These are phyloP conservation scores for Daldinia caldariorum DNA, from an alignment of 495 filamentous ascomycete species.

Conservation along the genomic window DNA sequence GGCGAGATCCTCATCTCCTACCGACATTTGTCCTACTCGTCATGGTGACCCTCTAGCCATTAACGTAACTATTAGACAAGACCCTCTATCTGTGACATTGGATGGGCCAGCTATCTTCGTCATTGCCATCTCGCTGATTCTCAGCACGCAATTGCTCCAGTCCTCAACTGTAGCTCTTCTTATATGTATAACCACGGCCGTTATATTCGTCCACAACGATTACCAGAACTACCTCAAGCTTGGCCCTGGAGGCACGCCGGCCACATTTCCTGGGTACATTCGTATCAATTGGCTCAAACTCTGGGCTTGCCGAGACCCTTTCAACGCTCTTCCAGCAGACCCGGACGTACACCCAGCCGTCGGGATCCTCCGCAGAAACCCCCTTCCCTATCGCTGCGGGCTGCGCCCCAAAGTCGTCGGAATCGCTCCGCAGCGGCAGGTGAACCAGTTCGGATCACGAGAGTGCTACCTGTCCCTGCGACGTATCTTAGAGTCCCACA, in stretches of 20 bases:
- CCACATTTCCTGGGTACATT: constrained; percentile 76
- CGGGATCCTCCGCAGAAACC: constrained; percentile 51
- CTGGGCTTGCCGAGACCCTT: constrained; percentile 68
- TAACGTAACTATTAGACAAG: constrained; percentile 59
- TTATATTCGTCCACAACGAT: constrained; percentile 73
- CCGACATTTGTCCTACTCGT: constrained; percentile 24
- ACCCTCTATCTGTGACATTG: constrained; percentile 60
- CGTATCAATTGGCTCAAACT: constrained; percentile 70
- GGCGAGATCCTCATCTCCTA: constrained; percentile 9
- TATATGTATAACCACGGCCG: constrained; percentile 60
- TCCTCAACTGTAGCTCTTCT: constrained; percentile 57
- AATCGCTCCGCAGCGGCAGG: constrained; percentile 83
- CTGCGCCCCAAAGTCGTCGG: constrained; percentile 72
- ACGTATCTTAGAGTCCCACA: constrained; percentile 61
- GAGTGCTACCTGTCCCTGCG: constrained; percentile 64
- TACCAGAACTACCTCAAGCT: constrained; percentile 79
- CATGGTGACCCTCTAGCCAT: constrained; percentile 39
- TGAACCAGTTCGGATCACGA: constrained; percentile 67
- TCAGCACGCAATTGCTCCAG: constrained; percentile 60
- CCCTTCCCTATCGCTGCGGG: constrained; percentile 68
- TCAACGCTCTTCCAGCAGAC: constrained; percentile 54
- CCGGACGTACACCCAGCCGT: constrained; percentile 46
- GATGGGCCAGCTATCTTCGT: constrained; percentile 56
- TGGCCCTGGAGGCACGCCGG: constrained; percentile 82
- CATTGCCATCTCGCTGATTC: constrained; percentile 56